Base-by-base conservation (phyloP, 1,284 basidiomycete species). In the Ustilago bromivora region DNA sequence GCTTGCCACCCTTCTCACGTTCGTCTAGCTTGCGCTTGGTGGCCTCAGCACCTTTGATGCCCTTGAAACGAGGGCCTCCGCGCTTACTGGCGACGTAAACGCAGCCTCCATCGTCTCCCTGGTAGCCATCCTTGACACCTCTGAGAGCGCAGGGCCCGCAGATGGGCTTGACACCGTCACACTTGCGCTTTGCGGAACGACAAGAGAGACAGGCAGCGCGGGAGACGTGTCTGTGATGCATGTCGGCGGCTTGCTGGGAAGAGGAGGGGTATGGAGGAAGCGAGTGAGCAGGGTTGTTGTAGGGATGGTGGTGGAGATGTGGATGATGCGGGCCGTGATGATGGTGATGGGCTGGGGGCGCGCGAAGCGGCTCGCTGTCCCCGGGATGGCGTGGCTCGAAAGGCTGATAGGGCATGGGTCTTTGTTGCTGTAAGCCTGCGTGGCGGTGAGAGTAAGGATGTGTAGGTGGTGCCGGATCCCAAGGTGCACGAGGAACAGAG, bases 21-120 rank as follows among this genome's bases (percentile, higher is more conserved):
- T 78, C 71, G n/a, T 76, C 69, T 51, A 76, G 71, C 66, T 79
- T 79, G 15, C 76, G 63, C 47, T 71, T 71, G 56, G 70, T 76
- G 1, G 80, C 79, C 28, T 79, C 80, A 10, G 71, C 70, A 23
- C 80, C 81, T 40, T 69, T 74, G 54, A 80, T 63, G 41, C 82
- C 82, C 66, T 83, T 83, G 76, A 78, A 82, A 15, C 82, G 64
- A 12, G 82, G 82, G 1, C 82, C 82, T 32, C 82, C 82, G 9
- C 82, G 69, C 56, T 80, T 82, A 60, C 73, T 77, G 15, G 80
- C 75, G 3, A 83, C 79, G 32, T 71, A 83, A 34, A 75, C 66
- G 47, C 82, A 83, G 31, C 74, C 78, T 23, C 80, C 80, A 32
- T 76, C 79, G 6, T 73, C 71, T 38, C 68, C 67, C 0, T 68